Evolutionary conservation across 2,329 filamentous ascomycete genomes (phyloP).

Genomic region (Claviceps purpurea): DNA sequence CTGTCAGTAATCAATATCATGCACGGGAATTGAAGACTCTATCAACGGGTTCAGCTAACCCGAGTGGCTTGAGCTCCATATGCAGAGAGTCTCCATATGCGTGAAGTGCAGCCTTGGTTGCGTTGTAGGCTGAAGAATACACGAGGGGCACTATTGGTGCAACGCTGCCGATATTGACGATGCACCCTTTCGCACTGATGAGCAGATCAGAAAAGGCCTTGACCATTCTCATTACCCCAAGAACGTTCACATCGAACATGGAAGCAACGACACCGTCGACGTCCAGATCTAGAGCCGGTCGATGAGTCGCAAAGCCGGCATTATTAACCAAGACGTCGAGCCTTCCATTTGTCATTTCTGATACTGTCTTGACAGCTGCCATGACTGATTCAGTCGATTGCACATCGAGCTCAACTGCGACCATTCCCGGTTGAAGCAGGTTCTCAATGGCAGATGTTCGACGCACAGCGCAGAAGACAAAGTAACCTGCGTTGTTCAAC

Average conservation of each 20-base stretch:
- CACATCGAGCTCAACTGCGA: conserved; percentile 21
- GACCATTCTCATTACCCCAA: conserved; percentile 17
- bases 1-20: neutral
- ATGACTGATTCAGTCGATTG: conserved; percentile 14
- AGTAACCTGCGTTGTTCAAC: conserved; percentile 13
- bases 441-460: conserved; percentile 11
- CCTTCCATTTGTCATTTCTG: conserved; percentile 6
- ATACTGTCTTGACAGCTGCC: conserved; percentile 9
- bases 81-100: conserved; percentile 10
- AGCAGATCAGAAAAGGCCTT: conserved; percentile 10
- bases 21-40: neutral
- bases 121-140: conserved; percentile 11
- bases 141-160: conserved; percentile 11
- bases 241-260: conserved; percentile 31
- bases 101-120: conserved; percentile 12
- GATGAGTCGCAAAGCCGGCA: conserved; percentile 9
- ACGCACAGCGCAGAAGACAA: conserved; percentile 21
- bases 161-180: conserved; percentile 14
- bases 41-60: conserved; percentile 2
- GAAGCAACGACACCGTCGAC: conserved; percentile 16
- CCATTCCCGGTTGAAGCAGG: conserved; percentile 11
- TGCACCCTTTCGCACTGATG: conserved; percentile 11
- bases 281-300: conserved; percentile 17
- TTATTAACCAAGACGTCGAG: conserved; percentile 14
- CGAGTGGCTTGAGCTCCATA: conserved; percentile 13